A percentile compares a stretch with the other conserved stretches of the same genome.
phyloP scores from a whole-genome alignment of 805 yeast genomes.

The Yarrowia bubula region DNA sequence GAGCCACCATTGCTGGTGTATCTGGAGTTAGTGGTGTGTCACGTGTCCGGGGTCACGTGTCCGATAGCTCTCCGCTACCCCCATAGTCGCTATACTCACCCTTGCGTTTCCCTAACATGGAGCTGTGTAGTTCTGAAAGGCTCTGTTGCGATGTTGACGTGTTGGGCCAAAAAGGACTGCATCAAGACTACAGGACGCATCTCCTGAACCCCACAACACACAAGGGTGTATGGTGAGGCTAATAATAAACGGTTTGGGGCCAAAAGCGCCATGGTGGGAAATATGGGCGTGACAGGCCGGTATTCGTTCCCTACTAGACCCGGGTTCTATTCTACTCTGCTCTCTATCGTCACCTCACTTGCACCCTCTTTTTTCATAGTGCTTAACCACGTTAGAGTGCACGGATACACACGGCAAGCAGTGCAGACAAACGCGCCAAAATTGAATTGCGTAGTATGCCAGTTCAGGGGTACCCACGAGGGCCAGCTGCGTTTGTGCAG shows the following conservation, averaged over 20 bases:
- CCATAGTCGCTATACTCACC: background rate
- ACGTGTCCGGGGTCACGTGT: background rate
- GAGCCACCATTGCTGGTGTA: conserved; percentile 27
- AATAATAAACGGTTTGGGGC: background rate
- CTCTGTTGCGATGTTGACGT: conserved; percentile 22
- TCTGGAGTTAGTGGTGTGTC: conserved; percentile 1
- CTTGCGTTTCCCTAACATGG: conserved; percentile 26
- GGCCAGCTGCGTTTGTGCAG: background rate
- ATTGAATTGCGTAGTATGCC: conserved; percentile 1
- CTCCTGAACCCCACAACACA: conserved; percentile 23
- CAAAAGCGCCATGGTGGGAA: too few relatives aligned
- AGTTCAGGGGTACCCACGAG: conserved; percentile 17
- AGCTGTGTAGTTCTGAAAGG: conserved; percentile 5
- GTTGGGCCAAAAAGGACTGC: conserved; percentile 23
- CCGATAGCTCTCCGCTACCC: too few relatives aligned
- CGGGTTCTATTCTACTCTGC: too few relatives aligned
- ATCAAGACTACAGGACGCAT: conserved; percentile 20
- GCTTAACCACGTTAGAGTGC: conserved; percentile 10
- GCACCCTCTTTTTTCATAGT: background rate
- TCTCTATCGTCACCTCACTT: background rate
- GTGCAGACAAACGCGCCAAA: conserved; percentile 5
- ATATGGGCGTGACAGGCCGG: too few relatives aligned
- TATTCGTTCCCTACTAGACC: too few relatives aligned
- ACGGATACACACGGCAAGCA: conserved; percentile 25
- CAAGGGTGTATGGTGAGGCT: background rate